Conservation (phyloP, 164 flowering plant genomes). For the Euptelea pleiosperma region DNA sequence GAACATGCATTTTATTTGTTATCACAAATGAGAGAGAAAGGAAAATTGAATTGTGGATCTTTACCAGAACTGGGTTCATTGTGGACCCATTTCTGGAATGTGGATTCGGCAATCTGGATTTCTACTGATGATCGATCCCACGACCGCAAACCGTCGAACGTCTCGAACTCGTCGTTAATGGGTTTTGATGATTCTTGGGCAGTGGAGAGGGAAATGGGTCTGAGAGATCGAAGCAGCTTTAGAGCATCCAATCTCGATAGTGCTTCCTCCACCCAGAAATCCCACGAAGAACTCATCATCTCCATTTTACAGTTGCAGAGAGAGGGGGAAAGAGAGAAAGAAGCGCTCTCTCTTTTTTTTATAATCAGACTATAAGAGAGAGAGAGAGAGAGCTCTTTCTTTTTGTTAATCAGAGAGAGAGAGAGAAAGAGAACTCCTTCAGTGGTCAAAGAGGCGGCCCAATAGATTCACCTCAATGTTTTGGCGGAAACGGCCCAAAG, state of each 20-base stretch:
- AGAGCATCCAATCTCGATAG: slow-evolving; percentile 46
- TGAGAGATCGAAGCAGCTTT: slow-evolving; percentile 65
- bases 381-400: too few relatives aligned
- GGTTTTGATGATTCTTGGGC: background rate
- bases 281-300: slow-evolving; percentile 41
- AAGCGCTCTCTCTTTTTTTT: too few relatives aligned
- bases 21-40: background rate
- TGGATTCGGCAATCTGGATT: slow-evolving; percentile 28
- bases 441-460: too few relatives aligned
- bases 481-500: too few relatives aligned
- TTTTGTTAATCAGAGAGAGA: too few relatives aligned
- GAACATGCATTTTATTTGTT: too few relatives aligned
- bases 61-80: slow-evolving; percentile 26
- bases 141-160: slow-evolving; percentile 22
- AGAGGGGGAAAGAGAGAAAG: too few relatives aligned
- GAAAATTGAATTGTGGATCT: background rate
- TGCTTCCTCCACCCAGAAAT: slow-evolving; percentile 67
- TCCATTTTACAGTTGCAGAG: slow-evolving; percentile 1
- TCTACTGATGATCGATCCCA: slow-evolving; percentile 35
- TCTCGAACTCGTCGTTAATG: slow-evolving; percentile 11
- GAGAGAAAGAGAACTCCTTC: too few relatives aligned
- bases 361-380: too few relatives aligned
- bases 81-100: slow-evolving; percentile 31
- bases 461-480: too few relatives aligned
- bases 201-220: slow-evolving; percentile 51